Evolutionary conservation across 176 grass and related monocot genomes (phyloP).

Genomic region (Secale cereale): DNA sequence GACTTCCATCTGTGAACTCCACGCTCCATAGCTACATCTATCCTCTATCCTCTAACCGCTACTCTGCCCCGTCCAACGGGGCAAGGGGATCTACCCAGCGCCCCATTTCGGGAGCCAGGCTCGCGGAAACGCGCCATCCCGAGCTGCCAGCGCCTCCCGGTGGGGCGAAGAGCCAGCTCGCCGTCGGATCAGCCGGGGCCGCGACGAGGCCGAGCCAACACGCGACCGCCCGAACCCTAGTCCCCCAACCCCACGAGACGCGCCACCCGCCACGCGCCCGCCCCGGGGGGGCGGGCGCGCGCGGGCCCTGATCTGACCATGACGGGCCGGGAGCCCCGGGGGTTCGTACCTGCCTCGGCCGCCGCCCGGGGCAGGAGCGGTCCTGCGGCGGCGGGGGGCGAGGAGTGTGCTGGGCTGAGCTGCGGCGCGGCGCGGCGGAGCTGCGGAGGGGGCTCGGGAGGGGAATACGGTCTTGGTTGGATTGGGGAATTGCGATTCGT

Average conservation of each 20-base stretch:
- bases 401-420: not conserved
- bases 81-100: not conserved
- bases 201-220: not conserved
- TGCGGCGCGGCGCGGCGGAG: conserved; percentile 2
- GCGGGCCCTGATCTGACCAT: conserved; percentile 24
- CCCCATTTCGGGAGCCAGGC: not conserved
- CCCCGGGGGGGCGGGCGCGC: not conserved
- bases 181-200: conserved; percentile 12
- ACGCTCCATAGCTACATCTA: no score
- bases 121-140: not conserved
- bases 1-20: not conserved
- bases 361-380: not conserved
- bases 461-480: conserved; percentile 34
- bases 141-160: not conserved
- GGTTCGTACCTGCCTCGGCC: conserved; percentile 32
- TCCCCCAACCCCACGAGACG: not conserved
- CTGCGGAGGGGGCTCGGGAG: not conserved
- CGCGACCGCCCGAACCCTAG: conserved; percentile 22
- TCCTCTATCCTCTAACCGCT: not conserved
- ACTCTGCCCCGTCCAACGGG: not conserved
- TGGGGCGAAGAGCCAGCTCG: not conserved
- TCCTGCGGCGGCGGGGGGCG: not conserved
- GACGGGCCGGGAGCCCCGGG: not conserved
- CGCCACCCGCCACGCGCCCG: not conserved
- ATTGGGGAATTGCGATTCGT: conserved; percentile 52